Conservation (phyloP, 176 grass and related monocot genomes). For the Poa annua region DNA sequence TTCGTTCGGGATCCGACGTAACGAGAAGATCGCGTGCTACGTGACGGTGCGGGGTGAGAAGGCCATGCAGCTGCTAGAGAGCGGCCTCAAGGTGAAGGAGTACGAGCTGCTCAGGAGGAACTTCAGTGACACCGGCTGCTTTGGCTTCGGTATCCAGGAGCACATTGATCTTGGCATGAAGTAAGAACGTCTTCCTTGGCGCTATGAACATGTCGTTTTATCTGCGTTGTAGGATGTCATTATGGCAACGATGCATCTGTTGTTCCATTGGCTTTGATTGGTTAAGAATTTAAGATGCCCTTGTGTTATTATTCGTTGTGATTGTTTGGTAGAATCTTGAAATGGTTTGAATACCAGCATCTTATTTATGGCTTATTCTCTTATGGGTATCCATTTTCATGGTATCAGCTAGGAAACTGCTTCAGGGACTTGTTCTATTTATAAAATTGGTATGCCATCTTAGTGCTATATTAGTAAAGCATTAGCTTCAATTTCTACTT, state of each 20-base stretch:
- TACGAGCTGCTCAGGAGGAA: conserved; percentile 87
- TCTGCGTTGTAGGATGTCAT: not conserved
- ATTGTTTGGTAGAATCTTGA: not conserved
- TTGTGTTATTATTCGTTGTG: not conserved
- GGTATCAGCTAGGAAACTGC: not conserved
- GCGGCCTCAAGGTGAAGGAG: conserved; percentile 87
- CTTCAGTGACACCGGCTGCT: conserved; percentile 81
- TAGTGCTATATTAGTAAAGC: not conserved
- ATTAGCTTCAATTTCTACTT: not conserved
- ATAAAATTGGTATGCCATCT: not conserved
- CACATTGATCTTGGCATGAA: conserved; percentile 92
- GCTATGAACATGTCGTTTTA: not conserved
- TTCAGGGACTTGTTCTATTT: not conserved
- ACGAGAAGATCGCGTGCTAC: conserved; percentile 90
- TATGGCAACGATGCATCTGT: not conserved
- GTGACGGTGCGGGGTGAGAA: conserved; percentile 84
- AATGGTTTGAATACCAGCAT: not conserved
- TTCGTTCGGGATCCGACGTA: conserved; percentile 83
- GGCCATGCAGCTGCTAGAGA: conserved; percentile 93
- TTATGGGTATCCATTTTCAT: not conserved
- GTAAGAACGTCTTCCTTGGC: conserved; percentile 46
- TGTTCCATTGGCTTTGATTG: too few species aligned
- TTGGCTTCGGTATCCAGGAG: conserved; percentile 86
- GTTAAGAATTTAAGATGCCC: not conserved
- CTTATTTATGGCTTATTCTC: not conserved